These are phyloP conservation scores for Xylariales sp. DNA, from an alignment of 2,329 filamentous ascomycete genomes.

Conservation along the genomic window DNA sequence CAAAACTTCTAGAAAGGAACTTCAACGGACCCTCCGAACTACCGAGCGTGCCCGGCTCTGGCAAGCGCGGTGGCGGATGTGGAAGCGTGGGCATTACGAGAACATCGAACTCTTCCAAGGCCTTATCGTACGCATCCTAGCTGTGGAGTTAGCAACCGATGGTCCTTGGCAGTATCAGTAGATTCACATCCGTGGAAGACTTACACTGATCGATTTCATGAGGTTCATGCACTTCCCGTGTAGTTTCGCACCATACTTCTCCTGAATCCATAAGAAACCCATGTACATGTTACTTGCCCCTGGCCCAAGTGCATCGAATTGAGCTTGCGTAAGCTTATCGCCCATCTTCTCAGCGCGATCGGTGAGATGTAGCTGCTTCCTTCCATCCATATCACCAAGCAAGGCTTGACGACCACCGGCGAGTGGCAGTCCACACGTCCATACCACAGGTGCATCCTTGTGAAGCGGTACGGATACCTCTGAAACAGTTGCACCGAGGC, in stretches of 20 bases:
- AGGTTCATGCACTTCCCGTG: constrained; percentile 21
- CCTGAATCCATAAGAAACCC: constrained; percentile 18
- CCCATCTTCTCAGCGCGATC: constrained; percentile 1
- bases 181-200: not conserved
- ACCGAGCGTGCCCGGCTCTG: not conserved
- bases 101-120: constrained; percentile 20
- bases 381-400: not conserved
- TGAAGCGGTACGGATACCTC: constrained; percentile 27
- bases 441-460: constrained; percentile 15
- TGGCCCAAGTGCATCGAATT: constrained; percentile 22
- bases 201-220: constrained; percentile 15
- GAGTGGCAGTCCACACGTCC: constrained; percentile 9
- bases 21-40: not conserved
- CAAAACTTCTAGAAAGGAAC: not conserved
- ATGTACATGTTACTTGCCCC: constrained; percentile 21
- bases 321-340: constrained; percentile 17
- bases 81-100: constrained; percentile 24
- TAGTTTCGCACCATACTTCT: constrained; percentile 19
- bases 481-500: constrained; percentile 22
- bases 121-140: constrained; percentile 21
- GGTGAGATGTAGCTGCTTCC: constrained; percentile 1
- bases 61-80: constrained; percentile 10
- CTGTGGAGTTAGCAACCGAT: no score
- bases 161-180: constrained; percentile 15
- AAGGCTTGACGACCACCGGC: constrained; percentile 4